Base-by-base conservation (phyloP, 2,329 filamentous ascomycete species). In the Bimuria novae-zelandiae region DNA sequence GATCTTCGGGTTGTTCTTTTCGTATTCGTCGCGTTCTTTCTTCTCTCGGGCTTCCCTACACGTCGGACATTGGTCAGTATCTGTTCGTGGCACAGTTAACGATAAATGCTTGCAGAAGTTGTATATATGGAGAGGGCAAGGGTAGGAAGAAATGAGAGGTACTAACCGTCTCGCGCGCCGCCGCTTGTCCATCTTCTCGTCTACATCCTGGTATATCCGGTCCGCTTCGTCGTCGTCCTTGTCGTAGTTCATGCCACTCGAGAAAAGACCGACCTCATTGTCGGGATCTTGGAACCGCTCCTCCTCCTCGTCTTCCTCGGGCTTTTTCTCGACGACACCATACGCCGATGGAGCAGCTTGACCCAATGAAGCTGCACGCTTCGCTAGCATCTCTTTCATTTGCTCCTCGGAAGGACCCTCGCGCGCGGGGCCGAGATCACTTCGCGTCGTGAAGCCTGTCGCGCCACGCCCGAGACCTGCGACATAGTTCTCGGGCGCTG, bases 211-310 rank as follows among this genome's bases (percentile, higher is more conserved):
- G 79, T 96, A 99, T 68, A 99, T 96, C 67, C 90, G 84, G 76
- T 99, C 94, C 37, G 94, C 94, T 75, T 99, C 95, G 68, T 99
- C 94, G 69, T 99, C 94, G 51, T 99, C 94, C 73, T 94, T 89
- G 73, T 97, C 94, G 78, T 96, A 99, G 53, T 72, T 73, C 65
- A 94, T 89, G 30, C 94, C 94, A 51, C 91, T 93, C 3, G 94
- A 92, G 68, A 99, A 99, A 19, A 99, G 80, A 4, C 95, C 94
- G 42, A 94, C 89, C 74, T 99, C 94, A 68, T 97, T 97, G 67
- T 99, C 94, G 0, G 94, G 94, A 71, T 99, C 94, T 70, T 96
- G 92, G 68, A 92, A 97, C 41, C 93, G 88, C 49, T 89, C 87
- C 48, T 89, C 88, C 29, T 89, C 87, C 30, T 88, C 86, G 16